Percentiles rank a stretch among this genome's conserved stretches.
These are phyloP conservation scores for Ceratobasidium sp. DNA, from an alignment of 1,284 basidiomycete species.

Conservation along the genomic window DNA sequence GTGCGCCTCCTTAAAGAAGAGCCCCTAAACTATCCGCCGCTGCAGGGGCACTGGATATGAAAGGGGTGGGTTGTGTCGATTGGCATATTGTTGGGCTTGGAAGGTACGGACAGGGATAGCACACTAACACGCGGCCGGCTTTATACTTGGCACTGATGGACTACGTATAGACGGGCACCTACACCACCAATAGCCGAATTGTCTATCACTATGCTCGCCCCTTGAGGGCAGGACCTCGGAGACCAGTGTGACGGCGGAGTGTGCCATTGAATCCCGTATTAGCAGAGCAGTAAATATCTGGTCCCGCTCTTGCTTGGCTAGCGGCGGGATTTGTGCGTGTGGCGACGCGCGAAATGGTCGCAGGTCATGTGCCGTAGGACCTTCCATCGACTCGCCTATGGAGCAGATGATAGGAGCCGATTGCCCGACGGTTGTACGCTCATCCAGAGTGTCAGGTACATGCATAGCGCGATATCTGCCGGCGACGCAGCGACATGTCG, in stretches of 20 bases:
- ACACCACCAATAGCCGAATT: constrained; percentile 41
- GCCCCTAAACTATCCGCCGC: neutral
- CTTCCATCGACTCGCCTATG: constrained; percentile 24
- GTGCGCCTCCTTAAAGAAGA: neutral
- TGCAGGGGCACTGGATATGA: constrained; percentile 13
- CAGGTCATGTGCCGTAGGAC: constrained; percentile 34
- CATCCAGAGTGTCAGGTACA: constrained; percentile 16
- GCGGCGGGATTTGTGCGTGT: constrained; percentile 43
- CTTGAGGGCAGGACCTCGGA: constrained; percentile 12
- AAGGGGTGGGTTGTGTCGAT: constrained; percentile 19
- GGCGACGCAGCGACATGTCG: constrained; percentile 9
- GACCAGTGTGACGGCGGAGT: constrained; percentile 34
- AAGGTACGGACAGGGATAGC: constrained; percentile 43
- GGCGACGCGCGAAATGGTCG: constrained; percentile 35
- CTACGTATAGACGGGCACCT: constrained; percentile 23
- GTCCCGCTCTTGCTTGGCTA: constrained; percentile 23
- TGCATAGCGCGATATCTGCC: neutral
- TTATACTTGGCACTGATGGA: constrained; percentile 39
- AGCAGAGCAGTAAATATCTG: constrained; percentile 8
- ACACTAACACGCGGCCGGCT: constrained; percentile 24
- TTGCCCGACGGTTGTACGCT: constrained; percentile 3
- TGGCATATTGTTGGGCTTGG: constrained; percentile 17
- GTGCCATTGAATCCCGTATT: constrained; percentile 20
- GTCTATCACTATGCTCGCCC: constrained; percentile 14
- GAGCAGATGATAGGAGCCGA: constrained; percentile 18